Base-by-base conservation (phyloP, 495 filamentous ascomycete species). In the Talaromyces ruber region DNA sequence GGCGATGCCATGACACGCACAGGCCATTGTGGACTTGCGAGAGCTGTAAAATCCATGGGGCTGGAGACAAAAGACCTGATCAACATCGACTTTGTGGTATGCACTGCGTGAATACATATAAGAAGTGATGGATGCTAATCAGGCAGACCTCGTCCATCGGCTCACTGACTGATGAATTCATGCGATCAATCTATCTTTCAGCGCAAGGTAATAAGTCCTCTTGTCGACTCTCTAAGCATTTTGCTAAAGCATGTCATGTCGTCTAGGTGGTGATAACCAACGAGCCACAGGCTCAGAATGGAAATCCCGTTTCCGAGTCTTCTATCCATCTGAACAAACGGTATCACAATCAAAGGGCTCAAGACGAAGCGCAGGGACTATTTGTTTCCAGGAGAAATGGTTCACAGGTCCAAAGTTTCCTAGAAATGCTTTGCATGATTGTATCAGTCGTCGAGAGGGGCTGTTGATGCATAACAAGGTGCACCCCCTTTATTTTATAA, bases 391-490 rank as follows among this genome's bases (percentile, higher is more conserved):
- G 57, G 66, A 77, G 2, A 81, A 79, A 60, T 93, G 86, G 84
- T 97, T 85, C 76, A 72, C 86, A 7, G 70, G 78, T 0, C 61
- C 72, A 0, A 80, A 74, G 0, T 97, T 97, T 64, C 93, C 94
- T 0, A 76, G 78, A 16, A 65, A 79, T n/a, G 66, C 89, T 0
- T 66, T 98, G 63, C 83, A 83, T 18, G 92, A 98, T 64, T 93
- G 88, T 69, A 72, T 79, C 51, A 96, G 88, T 58, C 71, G 72
- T 18, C 73, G 93, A 14, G 45, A 66, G 18, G 87, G 88, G 1
- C 64, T 96, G 9, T 75, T 98, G 61, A 93, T 95, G 81, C 94
- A 98, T 73, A 93, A 85, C 69, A 98, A 98, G 74, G 82, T 83
- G 65, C 52, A 61, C 37, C 37, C 22, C 29, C 7, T 6, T 22